A percentile compares a stretch with the other conserved stretches of the same genome.
phyloP scores from a whole-genome alignment of 306 rosid species.

The Rosa chinensis region DNA sequence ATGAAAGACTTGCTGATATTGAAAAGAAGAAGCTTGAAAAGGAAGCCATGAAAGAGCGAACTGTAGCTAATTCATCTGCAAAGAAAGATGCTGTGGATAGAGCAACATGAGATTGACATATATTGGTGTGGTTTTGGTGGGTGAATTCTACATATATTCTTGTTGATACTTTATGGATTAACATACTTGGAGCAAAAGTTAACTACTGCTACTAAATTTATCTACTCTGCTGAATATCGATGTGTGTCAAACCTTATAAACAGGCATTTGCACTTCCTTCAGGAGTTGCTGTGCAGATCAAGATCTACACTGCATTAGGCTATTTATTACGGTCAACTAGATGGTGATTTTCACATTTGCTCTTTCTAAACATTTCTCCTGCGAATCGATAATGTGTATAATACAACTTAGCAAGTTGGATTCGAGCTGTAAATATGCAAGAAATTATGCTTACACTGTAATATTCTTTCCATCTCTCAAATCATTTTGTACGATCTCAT shows the following conservation, averaged over 20 bases:
- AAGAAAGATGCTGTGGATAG: conserved; percentile 45
- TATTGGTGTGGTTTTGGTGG: neutral
- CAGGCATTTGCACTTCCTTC: neutral
- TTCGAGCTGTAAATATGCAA: conserved; percentile 21
- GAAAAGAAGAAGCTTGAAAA: conserved; percentile 86
- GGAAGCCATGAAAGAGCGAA: conserved; percentile 86
- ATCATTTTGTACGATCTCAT: neutral
- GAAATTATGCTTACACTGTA: neutral
- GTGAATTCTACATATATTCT: neutral
- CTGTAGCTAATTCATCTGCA: conserved; percentile 36
- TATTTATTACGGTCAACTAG: neutral
- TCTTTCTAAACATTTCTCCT: neutral
- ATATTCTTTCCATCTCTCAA: neutral
- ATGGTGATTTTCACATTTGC: neutral
- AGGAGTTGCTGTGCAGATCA: neutral
- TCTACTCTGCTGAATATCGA: neutral
- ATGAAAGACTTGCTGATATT: conserved; percentile 77
- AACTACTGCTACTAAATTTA: neutral
- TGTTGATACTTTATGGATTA: neutral
- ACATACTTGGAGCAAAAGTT: neutral
- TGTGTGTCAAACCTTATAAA: neutral
- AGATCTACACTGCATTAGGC: neutral
- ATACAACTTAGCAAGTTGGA: conserved; percentile 7
- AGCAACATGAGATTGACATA: conserved; percentile 8
- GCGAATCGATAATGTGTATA: neutral